Base-by-base conservation (phyloP, 2,329 filamentous ascomycete genomes). In the Pestalotiopsis sp. region DNA sequence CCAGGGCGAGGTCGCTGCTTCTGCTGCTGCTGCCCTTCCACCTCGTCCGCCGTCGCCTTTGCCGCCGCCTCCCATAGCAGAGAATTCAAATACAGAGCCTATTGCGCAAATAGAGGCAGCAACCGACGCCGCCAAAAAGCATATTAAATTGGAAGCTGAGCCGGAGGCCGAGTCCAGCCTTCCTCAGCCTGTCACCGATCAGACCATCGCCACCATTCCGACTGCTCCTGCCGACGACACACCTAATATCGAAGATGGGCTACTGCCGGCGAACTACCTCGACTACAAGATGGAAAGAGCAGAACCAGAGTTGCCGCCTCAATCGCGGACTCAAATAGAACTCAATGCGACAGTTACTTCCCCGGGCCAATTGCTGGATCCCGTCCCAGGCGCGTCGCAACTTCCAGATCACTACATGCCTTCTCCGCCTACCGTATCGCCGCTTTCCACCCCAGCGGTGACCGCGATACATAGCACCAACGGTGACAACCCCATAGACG, bases 401-500 rank as follows among this genome's bases (percentile, higher is more conserved):
- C 17, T 59, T 23, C 60, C 60, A 25, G 72, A 73, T 45, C 55
- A 75, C 57, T 71, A 71, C 7, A 76, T 78, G 72, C 76, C 74
- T 3, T 78, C 77, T 55, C 76, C 77, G 4, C 77, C 77, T 9
- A 79, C 77, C 11, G 76, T 79, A n/a, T 78, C 76, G 20, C 76
- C 77, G n/a, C 71, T 79, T 27, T 79, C 77, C n/a, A 79, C 77
- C 13, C 77, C 77, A 1, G 77, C 77, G 6, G 76, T 74, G 23
- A 79, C 77, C 0, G 65, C 66, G 9, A 63, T 64, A 7, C 71
- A 77, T 63, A 67, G 76, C 60, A 77, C 76, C 49, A 68, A 76
- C 59, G 76, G 74, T 65, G 76, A 79, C 49, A 72, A 70, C 63
- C 71, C 74, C 13, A 71, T 71, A 41, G 74, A 75, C 36, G 73